A percentile compares a stretch with the other conserved stretches of the same genome.
Evolutionary conservation across 495 filamentous ascomycete genomes (phyloP).

Genomic region (Parathielavia hyrcaniae): DNA sequence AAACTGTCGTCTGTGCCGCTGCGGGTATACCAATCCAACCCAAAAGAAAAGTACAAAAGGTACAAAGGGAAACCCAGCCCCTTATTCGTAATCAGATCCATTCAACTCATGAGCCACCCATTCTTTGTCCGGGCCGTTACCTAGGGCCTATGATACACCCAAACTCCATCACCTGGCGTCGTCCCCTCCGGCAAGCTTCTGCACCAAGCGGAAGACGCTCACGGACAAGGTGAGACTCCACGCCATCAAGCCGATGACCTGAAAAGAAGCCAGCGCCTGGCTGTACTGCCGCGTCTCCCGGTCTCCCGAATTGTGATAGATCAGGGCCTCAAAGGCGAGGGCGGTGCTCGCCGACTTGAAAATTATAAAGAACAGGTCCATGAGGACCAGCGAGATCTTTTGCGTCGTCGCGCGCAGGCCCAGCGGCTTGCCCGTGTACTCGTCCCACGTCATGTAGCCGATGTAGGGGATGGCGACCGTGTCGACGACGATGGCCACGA

Average conservation of each 20-base stretch:
- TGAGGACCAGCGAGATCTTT: conserved; percentile 79
- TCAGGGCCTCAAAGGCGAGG: conserved; percentile 78
- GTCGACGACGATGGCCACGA: conserved; percentile 88
- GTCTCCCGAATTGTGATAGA: conserved; percentile 52
- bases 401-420: conserved; percentile 74
- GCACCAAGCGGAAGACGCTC: conserved; percentile 78
- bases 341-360: conserved; percentile 90
- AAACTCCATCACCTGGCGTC: conserved; percentile 23
- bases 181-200: conserved; percentile 57
- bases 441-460: conserved; percentile 89
- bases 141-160: too few species aligned
- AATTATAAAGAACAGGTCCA: conserved; percentile 93
- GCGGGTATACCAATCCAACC: conserved; percentile 1
- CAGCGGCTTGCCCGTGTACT: conserved; percentile 89
- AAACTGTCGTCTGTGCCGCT: neutral
- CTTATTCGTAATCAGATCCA: neutral
- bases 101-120: neutral
- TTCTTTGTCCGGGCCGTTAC: neutral
- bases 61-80: neutral
- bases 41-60: neutral
- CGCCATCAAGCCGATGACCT: conserved; percentile 75
- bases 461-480: conserved; percentile 83
- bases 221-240: conserved; percentile 89
- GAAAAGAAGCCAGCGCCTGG: conserved; percentile 69
- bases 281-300: conserved; percentile 59